Base-by-base conservation (phyloP, 2,329 filamentous ascomycete genomes). In the Penicillium italicum region DNA sequence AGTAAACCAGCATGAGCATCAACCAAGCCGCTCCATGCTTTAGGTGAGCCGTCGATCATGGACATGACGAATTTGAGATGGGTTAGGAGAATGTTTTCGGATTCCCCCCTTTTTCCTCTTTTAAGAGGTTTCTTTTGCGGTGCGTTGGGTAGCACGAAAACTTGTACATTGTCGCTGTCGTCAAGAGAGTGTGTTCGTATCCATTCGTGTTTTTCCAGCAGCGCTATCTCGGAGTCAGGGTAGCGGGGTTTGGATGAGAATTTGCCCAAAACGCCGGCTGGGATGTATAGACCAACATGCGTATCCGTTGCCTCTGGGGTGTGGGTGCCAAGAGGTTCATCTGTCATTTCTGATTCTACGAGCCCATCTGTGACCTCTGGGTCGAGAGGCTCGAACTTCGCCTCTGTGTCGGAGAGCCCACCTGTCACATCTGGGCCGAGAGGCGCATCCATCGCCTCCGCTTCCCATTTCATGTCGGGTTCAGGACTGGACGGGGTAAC, bases 81-180 rank as follows among this genome's bases (percentile, higher is more conserved):
- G 34, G n/a, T 12, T 37, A 18, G n/a, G n/a, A 37, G 34, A 20
- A 11, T 18, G 5, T 20, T 37, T 18, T 37, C n/a, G 4, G 34
- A 18, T 18, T 37, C 34, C 2, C 34, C 34, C 5, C 4, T 18
- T 37, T 37, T 18, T 9, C 2, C 16, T n/a, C 18, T 36, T 37
- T 37, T 11, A 61, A 28, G 65, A 61, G 45, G 63, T 62, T 40
- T 40, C 20, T 40, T 40, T 24, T 72, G 67, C 12, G 69, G 69
- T 34, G 73, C 65, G 40, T 75, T 71, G 2, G 76, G 74, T 10
- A 78, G 58, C 5, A 76, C 67, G 57, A 74, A 77, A 2, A 80
- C 57, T 18, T 69, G 62, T 55, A 69, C 34, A 57, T 69, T 65
- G 46, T 41, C 33, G 11, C 28, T 65, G 55, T 58, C 60, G 59